These are phyloP conservation scores for Wickerhamiella parazyma DNA, from an alignment of 805 yeast species.

Conservation along the genomic window DNA sequence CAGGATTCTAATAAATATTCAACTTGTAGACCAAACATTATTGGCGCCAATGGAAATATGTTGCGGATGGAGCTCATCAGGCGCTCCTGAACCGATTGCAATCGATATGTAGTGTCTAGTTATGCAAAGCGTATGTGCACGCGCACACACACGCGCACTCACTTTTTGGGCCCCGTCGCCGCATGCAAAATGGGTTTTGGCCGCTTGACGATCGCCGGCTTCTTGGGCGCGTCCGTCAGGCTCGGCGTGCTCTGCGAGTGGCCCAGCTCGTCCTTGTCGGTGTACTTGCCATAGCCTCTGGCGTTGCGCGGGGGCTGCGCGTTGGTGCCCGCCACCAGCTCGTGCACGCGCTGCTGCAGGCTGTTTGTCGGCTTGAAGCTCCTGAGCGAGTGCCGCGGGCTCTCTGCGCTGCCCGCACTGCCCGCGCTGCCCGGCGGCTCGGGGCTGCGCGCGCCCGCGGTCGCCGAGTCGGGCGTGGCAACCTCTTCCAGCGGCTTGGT, in stretches of 20 bases:
- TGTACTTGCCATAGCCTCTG: conserved; percentile 66
- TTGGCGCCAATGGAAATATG: too few relatives aligned
- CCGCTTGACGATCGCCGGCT: background rate
- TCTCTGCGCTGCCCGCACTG: too few relatives aligned
- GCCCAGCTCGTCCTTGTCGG: conserved; percentile 28
- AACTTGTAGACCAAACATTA: too few relatives aligned
- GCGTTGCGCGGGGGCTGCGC: conserved; percentile 49
- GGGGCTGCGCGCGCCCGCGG: background rate
- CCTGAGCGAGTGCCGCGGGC: conserved; percentile 1
- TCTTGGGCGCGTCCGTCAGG: background rate
- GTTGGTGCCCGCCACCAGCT: conserved; percentile 21
- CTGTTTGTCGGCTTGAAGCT: conserved; percentile 21
- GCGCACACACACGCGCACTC: too few relatives aligned
- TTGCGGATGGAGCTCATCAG: too few relatives aligned
- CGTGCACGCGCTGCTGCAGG: conserved; percentile 27
- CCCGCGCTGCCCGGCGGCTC: background rate
- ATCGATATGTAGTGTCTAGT: background rate
- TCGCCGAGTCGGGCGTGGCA: conserved; percentile 3
- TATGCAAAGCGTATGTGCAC: too few relatives aligned
- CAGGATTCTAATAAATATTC: too few relatives aligned
- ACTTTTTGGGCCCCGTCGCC: conserved; percentile 7
- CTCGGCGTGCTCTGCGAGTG: conserved; percentile 7
- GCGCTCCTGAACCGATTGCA: too few relatives aligned
- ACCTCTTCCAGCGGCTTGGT: background rate
- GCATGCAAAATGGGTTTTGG: conserved; percentile 8